phyloP scores from a whole-genome alignment of 495 filamentous ascomycete species.

The Coniosporium apollinis region DNA sequence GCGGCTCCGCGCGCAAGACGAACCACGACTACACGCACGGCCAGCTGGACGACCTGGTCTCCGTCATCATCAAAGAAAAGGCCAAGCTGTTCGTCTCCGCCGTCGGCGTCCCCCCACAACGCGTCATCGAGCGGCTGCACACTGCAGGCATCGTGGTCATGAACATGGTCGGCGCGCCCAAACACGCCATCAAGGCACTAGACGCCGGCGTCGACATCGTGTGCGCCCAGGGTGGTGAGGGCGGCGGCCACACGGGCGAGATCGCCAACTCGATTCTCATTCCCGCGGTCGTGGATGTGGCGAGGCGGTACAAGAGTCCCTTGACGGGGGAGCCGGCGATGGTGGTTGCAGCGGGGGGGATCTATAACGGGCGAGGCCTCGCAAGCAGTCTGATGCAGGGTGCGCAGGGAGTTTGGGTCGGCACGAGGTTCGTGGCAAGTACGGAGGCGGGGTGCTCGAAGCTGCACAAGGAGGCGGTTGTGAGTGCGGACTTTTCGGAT shows the following conservation, averaged over 20 bases:
- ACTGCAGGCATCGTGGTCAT: slow-evolving; percentile 61
- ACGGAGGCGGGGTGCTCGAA: slow-evolving; percentile 60
- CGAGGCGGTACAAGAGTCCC: slow-evolving; percentile 25
- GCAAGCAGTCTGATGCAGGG: slow-evolving; percentile 27
- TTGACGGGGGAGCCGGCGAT: slow-evolving; percentile 24
- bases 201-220: slow-evolving; percentile 69
- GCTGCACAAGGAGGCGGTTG: slow-evolving; percentile 68
- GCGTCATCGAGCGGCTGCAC: slow-evolving; percentile 54
- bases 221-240: slow-evolving; percentile 35
- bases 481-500: slow-evolving; percentile 53
- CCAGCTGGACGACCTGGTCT: slow-evolving; percentile 64
- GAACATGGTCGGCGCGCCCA: slow-evolving; percentile 94
- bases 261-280: slow-evolving; percentile 27
- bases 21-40: slow-evolving; percentile 88
- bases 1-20: slow-evolving; percentile 59
- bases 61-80: slow-evolving; percentile 59
- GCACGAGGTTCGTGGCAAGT: slow-evolving; percentile 69
- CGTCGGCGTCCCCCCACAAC: slow-evolving; percentile 61
- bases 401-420: slow-evolving; percentile 30
- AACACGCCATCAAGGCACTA: slow-evolving; percentile 70
- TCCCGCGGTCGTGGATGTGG: slow-evolving; percentile 26
- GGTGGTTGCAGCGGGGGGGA: slow-evolving; percentile 27
- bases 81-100: slow-evolving; percentile 70
- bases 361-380: slow-evolving; percentile 24
- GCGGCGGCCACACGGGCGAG: slow-evolving; percentile 28